phyloP scores from a whole-genome alignment of 805 yeast genomes.

The Saccharomycopsis guyanensis region DNA sequence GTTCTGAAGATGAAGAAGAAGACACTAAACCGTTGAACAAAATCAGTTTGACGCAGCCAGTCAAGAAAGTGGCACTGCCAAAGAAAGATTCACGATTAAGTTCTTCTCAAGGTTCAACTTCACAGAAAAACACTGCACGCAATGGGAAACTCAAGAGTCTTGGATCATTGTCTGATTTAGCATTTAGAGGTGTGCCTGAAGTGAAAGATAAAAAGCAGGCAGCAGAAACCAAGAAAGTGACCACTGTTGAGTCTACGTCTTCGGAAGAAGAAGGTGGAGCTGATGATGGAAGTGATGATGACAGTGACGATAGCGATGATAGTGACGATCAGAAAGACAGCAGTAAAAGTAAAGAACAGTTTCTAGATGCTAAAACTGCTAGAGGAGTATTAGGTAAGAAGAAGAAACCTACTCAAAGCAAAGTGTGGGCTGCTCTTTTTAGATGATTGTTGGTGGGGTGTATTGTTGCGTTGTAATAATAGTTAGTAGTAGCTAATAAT shows the following conservation, averaged over 20 bases:
- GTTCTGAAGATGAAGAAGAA: neutral
- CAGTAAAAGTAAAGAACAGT: constrained; percentile 4
- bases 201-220: constrained; percentile 37
- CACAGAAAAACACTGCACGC: too few relatives aligned
- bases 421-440: neutral
- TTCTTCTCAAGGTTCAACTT: constrained; percentile 17
- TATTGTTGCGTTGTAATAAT: too few relatives aligned
- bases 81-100: neutral
- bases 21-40: neutral
- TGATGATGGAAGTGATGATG: constrained; percentile 16
- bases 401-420: neutral
- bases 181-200: constrained; percentile 60
- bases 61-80: neutral
- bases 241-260: neutral
- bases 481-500: too few relatives aligned
- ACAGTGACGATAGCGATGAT: constrained; percentile 21
- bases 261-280: neutral
- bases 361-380: constrained; percentile 1
- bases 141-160: constrained; percentile 26
- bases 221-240: constrained; percentile 6
- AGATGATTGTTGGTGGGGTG: too few relatives aligned
- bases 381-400: neutral
- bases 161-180: constrained; percentile 50
- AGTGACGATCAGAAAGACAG: constrained; percentile 14
- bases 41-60: neutral